Evolutionary conservation across 371 early-diverging fungal species (phyloP), one percentile per base, ranked within the genome.

Genomic region (Mucor sp.): DNA sequence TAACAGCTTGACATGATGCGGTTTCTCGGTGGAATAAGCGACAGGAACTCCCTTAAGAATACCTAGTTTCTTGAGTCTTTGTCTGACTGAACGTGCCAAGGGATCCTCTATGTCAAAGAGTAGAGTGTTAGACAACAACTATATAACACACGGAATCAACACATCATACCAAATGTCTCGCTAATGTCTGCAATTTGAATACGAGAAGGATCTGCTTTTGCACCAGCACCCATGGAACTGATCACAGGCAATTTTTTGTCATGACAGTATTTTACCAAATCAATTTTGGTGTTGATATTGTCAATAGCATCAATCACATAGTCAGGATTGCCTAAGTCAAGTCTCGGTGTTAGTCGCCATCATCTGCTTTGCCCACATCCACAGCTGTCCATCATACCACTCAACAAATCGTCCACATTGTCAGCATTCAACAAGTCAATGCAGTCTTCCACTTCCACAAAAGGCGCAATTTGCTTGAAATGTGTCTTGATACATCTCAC

Each of bases 141-240:
- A 35, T 1, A 9, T 12, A 33, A 2, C 14, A 39, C 23, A 48
- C 23, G 6, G 6, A 17, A 12, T 4, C 12, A 25, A 2, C 28
- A 6, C 17, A 21, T 5, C 9, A 23, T 85, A 90, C 92, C 94
- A 75, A 90, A 90, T 0, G 98, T 96, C 44, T 94, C 93, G 65
- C 93, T 89, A 59, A 98, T 95, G 74, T 98, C 98, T 32, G 95
- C 93, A 62, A 98, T 91, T 79, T 96, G 97, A 50, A 98, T 90
- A 3, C 94, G 88, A 25, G 96, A 92, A 6, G 97, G 94, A 71
- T 98, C 97, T 1, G 94, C 90, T 74, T 97, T 97, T 62, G 94
- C 95, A 21, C 96, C 97, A 3, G 97, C 94, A 2, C 97, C 97
- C 96, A 96, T 97, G 6, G 96, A 93, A 37, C 94, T 89, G 21